Conservation (phyloP, 257 asterid species). For the Solanum bulbocastanum region DNA sequence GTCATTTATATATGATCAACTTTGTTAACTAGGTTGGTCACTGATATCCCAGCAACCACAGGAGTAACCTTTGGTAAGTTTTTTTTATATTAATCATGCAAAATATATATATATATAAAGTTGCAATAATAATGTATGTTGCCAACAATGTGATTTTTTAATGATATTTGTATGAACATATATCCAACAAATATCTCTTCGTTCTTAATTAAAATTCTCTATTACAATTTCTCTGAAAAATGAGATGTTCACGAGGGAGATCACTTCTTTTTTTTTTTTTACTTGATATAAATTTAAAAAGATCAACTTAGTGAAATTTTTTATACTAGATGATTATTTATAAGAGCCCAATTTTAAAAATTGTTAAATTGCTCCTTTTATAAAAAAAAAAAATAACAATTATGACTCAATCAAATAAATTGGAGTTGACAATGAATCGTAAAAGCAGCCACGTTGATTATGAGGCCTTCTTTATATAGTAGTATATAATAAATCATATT, state of each 20-base stretch:
- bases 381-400: too few relatives aligned
- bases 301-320: too few relatives aligned
- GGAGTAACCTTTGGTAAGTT: constrained; percentile 1
- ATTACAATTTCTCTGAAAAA: not conserved
- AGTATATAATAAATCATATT: too few relatives aligned
- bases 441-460: too few relatives aligned
- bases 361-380: too few relatives aligned
- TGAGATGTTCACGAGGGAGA: not conserved
- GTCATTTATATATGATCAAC: not conserved
- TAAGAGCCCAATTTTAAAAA: too few relatives aligned
- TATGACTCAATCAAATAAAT: too few relatives aligned
- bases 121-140: not conserved
- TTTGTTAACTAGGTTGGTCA: constrained; percentile 1
- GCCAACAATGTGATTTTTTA: not conserved
- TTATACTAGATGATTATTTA: too few relatives aligned
- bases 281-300: not conserved
- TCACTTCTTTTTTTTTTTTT: not conserved
- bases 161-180: not conserved
- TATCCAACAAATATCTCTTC: not conserved
- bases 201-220: not conserved
- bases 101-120: not conserved
- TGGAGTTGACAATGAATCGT: too few relatives aligned
- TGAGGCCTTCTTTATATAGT: too few relatives aligned
- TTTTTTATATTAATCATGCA: not conserved
- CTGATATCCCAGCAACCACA: constrained; percentile 8